Base-by-base conservation (phyloP, 805 yeast species). In the Helenozyma rhizophorensis region DNA sequence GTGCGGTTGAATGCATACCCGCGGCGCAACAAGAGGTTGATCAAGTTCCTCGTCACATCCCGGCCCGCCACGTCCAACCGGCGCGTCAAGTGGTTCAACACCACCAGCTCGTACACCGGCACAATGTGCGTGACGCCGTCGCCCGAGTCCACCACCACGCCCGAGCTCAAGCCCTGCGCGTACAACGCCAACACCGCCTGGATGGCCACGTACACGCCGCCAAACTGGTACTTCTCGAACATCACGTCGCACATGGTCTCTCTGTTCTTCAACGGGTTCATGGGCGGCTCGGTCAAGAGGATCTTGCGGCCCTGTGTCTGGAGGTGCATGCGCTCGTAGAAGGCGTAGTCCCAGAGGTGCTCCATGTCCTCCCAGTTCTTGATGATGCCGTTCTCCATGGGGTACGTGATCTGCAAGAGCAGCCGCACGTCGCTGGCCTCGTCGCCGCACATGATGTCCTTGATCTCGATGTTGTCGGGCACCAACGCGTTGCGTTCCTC, bases 71-170 rank as follows among this genome's bases (percentile, higher is more conserved):
- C 95, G 59, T 93, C 96, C 50, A 93, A 70, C 57, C 98, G 79
- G 53, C 82, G 77, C 13, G 96, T 90, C 51, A 87, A 71, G 60
- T 93, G 97, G 59, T 86, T 90, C 56, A 93, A 74, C n/a, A 93
- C 98, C 26, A 86, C 95, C 4, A 94, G 82, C 64, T 93, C 97
- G 60, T 93, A 93, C 24, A 93, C 98, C 14, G 98, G 98, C 26
- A 93, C 97, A 60, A 93, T 83, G 57, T 93, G 98, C 4, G 98
- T 93, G 28, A 90, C 98, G 64, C 97, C 97, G 58, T 89, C 97
- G 54, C 98, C 98, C 4, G 96, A 87, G 61, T 93, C 98, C 14
- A 93, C 97, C 37, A 93, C 98, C 13, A 93, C 97, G 50, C 98
- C 98, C 0, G 95, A 84, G 16, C 94, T 82, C 49, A 90, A 72